phyloP scores from a whole-genome alignment of 1,284 basidiomycete species.

The Megacollybia platyphylla region DNA sequence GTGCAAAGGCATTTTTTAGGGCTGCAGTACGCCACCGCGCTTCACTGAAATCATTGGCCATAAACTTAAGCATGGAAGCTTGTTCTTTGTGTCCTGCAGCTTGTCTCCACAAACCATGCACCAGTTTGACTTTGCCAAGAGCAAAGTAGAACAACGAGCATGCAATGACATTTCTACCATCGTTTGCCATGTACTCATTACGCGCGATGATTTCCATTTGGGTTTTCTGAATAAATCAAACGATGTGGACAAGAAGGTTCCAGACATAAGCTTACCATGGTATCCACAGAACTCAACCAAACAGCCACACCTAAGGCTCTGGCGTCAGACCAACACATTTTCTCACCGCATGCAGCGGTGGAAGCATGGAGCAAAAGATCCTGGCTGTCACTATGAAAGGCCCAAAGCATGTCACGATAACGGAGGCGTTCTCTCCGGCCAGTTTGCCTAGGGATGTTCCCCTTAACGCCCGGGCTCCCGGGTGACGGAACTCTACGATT shows the following conservation, averaged over 20 bases:
- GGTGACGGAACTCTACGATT: constrained; percentile 45
- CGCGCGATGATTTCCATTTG: constrained; percentile 88
- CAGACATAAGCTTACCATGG: constrained; percentile 42
- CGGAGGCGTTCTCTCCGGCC: constrained; percentile 61
- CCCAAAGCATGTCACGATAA: constrained; percentile 92
- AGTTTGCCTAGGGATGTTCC: constrained; percentile 24
- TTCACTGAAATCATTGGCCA: constrained; percentile 82
- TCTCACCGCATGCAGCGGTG: constrained; percentile 59
- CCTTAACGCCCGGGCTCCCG: constrained; percentile 28
- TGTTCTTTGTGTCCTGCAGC: constrained; percentile 93
- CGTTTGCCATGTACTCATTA: constrained; percentile 82
- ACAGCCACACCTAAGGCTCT: constrained; percentile 77
- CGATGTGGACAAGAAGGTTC: neutral
- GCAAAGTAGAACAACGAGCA: constrained; percentile 95
- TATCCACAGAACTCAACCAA: constrained; percentile 74
- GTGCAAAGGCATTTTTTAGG: constrained; percentile 91
- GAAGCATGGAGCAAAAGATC: constrained; percentile 69
- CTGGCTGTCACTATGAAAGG: constrained; percentile 88
- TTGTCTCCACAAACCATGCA: constrained; percentile 92
- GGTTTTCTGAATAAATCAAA: constrained; percentile 26
- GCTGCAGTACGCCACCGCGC: constrained; percentile 89
- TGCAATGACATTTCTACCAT: constrained; percentile 76
- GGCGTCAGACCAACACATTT: constrained; percentile 84
- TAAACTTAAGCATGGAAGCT: constrained; percentile 80
- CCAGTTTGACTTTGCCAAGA: constrained; percentile 81